Evolutionary conservation across 2,329 filamentous ascomycete species (phyloP).

Genomic region (Pyrenochaeta sp.): DNA sequence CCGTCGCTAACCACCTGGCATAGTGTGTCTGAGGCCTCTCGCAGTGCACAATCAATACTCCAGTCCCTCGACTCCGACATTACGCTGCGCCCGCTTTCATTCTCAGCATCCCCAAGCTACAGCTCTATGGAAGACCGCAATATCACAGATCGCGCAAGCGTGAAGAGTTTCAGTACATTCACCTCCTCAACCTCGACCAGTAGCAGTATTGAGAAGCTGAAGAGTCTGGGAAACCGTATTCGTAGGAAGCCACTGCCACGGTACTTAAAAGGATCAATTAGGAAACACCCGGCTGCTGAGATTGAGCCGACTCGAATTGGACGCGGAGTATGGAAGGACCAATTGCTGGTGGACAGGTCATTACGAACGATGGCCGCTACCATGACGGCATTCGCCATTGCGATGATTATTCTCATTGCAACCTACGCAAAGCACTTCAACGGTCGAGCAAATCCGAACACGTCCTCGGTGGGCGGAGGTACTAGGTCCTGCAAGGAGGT

Average conservation of each 20-base stretch:
- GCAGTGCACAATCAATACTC: background rate
- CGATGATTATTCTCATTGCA: slow-evolving; percentile 30
- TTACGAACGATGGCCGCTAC: slow-evolving; percentile 36
- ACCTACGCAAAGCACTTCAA: slow-evolving; percentile 20
- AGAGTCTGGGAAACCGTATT: slow-evolving; percentile 25
- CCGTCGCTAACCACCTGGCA: background rate
- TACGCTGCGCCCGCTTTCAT: slow-evolving; percentile 3
- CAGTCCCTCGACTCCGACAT: slow-evolving; percentile 8
- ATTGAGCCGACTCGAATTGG: slow-evolving; percentile 34
- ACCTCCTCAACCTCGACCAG: slow-evolving; percentile 21
- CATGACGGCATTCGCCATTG: slow-evolving; percentile 24
- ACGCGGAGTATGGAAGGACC: slow-evolving; percentile 40
- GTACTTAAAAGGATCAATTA: slow-evolving; percentile 21
- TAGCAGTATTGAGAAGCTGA: slow-evolving; percentile 26
- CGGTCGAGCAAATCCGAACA: slow-evolving; percentile 26
- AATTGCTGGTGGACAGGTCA: slow-evolving; percentile 40
- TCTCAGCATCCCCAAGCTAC: slow-evolving; percentile 4
- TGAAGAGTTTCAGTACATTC: slow-evolving; percentile 27
- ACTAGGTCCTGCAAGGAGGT: slow-evolving; percentile 27
- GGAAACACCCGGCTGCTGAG: slow-evolving; percentile 28
- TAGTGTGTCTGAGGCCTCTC: slow-evolving; percentile 2
- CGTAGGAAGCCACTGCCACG: slow-evolving; percentile 28
- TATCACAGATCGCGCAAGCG: slow-evolving; percentile 15
- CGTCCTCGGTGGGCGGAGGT: slow-evolving; percentile 33
- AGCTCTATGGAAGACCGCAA: slow-evolving; percentile 8